Evolutionary conservation across 73 alveolate species (phyloP), one percentile per base, ranked within the genome.

Genomic region (Loxodes magnus): DNA sequence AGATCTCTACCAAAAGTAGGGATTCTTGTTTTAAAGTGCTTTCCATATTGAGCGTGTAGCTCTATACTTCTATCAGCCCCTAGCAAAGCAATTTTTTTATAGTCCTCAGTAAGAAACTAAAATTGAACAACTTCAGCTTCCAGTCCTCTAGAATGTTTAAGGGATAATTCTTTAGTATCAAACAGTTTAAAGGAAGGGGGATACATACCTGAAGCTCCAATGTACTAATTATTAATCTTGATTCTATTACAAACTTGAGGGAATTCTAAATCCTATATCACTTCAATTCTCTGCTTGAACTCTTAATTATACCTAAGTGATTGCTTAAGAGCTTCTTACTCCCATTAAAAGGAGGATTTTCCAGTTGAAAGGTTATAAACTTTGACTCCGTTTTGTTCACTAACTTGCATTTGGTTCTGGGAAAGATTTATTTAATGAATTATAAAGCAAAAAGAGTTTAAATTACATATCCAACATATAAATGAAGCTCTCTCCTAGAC

Each of bases 41-140:
- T 71, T 23, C 96, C 96, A 67, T 84, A 85, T 61, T 93, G 94
- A 4, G 99, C 97, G 68, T 93, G 99, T 49, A 93, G 79, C 77
- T 93, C 99, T 5, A 93, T 74, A 38, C 71, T 76, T 41, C 99
- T 67, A 64, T 93, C 98, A 36, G 71, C 97, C 61, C 90, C 49
- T 37, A 93, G 84, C 51, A 89, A 38, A 9, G 96, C 99, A 16
- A 88, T 57, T 74, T 93, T 93, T 38, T 75, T 68, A 67, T 90
- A 93, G 81, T 93, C 99, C 16, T 77, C 82, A 9, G 94, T 67
- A 51, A 93, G 70, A 14, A 86, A 46, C 54, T 69, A 77, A 25
- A 82, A 51, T 64, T 93, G 71, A 35, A 92, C 82, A 16, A 86
- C 85, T 61, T 93, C 96, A 0, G 95, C 57, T 61, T 93, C 99